Evolutionary conservation across 2,329 filamentous ascomycete species (phyloP).

Genomic region (Chaetomiaceae sp.): DNA sequence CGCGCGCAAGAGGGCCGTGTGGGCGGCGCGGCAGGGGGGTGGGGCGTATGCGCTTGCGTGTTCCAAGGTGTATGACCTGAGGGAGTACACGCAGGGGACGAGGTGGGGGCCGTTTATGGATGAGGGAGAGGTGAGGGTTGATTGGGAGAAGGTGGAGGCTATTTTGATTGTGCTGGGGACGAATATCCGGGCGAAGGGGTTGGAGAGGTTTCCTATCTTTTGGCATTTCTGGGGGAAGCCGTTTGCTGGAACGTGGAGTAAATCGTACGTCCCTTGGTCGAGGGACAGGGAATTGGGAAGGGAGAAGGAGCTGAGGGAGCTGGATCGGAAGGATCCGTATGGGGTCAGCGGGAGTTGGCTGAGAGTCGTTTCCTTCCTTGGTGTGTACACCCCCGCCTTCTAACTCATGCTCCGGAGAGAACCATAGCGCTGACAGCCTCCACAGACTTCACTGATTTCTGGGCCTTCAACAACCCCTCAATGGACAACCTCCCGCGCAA

Average conservation of each 20-base stretch:
- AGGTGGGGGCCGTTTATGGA: constrained; percentile 68
- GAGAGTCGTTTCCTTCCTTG: constrained; percentile 43
- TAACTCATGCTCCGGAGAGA: not conserved
- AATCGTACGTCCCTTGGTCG: constrained; percentile 43
- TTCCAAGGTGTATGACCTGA: constrained; percentile 68
- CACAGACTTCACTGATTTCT: constrained; percentile 66
- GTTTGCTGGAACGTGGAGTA: constrained; percentile 52
- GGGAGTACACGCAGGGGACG: constrained; percentile 58
- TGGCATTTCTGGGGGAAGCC: constrained; percentile 50
- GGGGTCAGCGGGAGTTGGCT: constrained; percentile 68
- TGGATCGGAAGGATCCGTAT: constrained; percentile 63
- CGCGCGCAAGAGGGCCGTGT: not conserved
- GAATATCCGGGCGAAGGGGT: constrained; percentile 52
- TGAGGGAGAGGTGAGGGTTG: constrained; percentile 46
- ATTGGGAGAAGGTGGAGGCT: constrained; percentile 78
- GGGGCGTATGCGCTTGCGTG: constrained; percentile 58
- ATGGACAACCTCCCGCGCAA: constrained; percentile 36
- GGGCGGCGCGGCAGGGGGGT: not conserved
- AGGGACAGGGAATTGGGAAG: constrained; percentile 17
- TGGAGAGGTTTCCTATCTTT: constrained; percentile 43
- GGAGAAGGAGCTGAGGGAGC: constrained; percentile 33
- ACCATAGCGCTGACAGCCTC: not conserved
- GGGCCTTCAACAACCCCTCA: constrained; percentile 62
- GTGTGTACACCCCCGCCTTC: constrained; percentile 2
- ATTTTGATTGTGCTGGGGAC: constrained; percentile 64